A percentile compares a stretch with the other conserved stretches of the same genome.
These are phyloP conservation scores for Wickerhamomyces kurtzmanii DNA, from an alignment of 805 yeast species.

Conservation along the genomic window DNA sequence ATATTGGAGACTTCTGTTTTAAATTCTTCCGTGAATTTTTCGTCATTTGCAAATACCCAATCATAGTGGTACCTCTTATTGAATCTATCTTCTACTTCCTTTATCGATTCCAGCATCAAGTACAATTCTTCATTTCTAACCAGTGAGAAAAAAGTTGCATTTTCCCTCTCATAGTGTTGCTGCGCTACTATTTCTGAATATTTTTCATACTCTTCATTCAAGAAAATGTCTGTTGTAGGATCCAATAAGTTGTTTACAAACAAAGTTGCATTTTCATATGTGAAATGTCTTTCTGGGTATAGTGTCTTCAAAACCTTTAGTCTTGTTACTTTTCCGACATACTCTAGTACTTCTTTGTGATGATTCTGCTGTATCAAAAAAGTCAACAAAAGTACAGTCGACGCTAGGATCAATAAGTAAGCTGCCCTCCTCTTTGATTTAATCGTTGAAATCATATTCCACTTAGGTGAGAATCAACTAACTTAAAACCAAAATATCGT, in stretches of 20 bases:
- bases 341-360: conserved; percentile 10
- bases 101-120: conserved; percentile 46
- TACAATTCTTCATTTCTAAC: conserved; percentile 62
- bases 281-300: conserved; percentile 14
- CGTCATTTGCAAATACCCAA: conserved; percentile 71
- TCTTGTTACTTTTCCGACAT: conserved; percentile 9
- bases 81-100: conserved; percentile 57
- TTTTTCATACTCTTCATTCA: conserved; percentile 2
- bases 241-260: conserved; percentile 9
- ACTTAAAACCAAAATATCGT: not conserved
- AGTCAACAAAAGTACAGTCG: not conserved
- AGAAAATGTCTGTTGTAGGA: conserved; percentile 5
- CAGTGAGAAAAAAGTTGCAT: conserved; percentile 60
- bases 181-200: conserved; percentile 6
- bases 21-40: conserved; percentile 47
- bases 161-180: conserved; percentile 28
- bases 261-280: conserved; percentile 10
- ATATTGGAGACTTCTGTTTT: conserved; percentile 29
- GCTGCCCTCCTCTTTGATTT: conserved; percentile 1
- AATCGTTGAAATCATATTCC: conserved; percentile 2
- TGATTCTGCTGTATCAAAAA: conserved; percentile 10
- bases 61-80: conserved; percentile 54
- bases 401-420: not conserved
- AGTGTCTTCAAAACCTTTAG: conserved; percentile 12
- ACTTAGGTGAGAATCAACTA: not conserved